Evolutionary conservation across 2,329 filamentous ascomycete species (phyloP).

Genomic region (Xylariaceae sp.): DNA sequence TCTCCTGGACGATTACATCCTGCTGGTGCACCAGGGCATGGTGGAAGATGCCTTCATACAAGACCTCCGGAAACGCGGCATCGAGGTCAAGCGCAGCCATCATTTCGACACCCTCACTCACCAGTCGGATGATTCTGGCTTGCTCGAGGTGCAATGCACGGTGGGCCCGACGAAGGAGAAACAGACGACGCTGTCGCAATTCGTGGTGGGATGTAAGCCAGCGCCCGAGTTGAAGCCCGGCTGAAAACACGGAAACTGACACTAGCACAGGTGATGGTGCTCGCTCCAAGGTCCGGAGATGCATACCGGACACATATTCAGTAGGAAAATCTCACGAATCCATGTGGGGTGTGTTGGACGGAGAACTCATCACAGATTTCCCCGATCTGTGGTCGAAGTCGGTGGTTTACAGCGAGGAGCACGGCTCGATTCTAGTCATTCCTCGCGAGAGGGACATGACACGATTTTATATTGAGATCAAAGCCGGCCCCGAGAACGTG

Average conservation of each 20-base stretch:
- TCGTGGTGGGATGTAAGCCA: constrained; percentile 58
- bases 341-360: constrained; percentile 69
- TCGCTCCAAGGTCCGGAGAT: constrained; percentile 64
- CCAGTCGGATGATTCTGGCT: constrained; percentile 25
- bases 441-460: constrained; percentile 71
- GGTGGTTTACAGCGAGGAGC: constrained; percentile 61
- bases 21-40: constrained; percentile 69
- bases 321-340: constrained; percentile 21
- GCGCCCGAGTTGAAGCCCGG: background rate
- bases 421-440: constrained; percentile 69
- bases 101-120: constrained; percentile 57
- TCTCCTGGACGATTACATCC: constrained; percentile 52
- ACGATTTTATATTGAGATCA: constrained; percentile 56
- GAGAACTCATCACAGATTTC: constrained; percentile 66
- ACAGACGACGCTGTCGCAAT: constrained; percentile 45
- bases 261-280: constrained; percentile 51
- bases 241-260: constrained; percentile 7
- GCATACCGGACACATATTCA: constrained; percentile 47
- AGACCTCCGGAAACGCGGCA: constrained; percentile 61
- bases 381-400: constrained; percentile 74
- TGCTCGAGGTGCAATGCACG: constrained; percentile 35
- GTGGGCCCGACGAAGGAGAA: constrained; percentile 30
- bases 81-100: constrained; percentile 59
- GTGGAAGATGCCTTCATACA: constrained; percentile 67
- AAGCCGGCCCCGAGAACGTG: constrained; percentile 36